Conservation (phyloP, 2,329 filamentous ascomycete genomes). For the Golovinomyces cichoracearum region DNA sequence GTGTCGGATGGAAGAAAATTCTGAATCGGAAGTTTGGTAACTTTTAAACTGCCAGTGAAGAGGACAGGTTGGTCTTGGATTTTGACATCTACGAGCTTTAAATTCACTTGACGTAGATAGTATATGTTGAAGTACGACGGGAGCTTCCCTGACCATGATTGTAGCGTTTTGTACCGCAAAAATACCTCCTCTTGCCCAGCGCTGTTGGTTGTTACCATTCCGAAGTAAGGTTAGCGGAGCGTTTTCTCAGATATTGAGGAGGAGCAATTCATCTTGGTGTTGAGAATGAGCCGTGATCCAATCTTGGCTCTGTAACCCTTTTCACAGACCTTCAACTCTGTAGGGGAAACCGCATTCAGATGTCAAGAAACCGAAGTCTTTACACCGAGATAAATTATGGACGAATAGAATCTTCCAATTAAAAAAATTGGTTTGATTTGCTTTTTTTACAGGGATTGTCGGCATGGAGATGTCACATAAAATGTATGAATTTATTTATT, state of each 20-base stretch:
- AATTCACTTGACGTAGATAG: too few relatives aligned
- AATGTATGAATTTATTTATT: too few relatives aligned
- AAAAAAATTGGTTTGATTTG: too few relatives aligned
- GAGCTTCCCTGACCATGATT: neutral
- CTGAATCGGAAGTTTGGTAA: neutral
- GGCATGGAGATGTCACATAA: too few relatives aligned
- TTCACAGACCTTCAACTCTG: neutral
- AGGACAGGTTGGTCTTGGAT: too few relatives aligned
- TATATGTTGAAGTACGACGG: neutral
- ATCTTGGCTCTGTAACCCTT: neutral
- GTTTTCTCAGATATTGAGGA: neutral
- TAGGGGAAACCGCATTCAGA: neutral
- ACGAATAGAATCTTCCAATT: too few relatives aligned
- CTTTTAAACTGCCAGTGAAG: neutral
- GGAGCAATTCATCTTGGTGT: neutral
- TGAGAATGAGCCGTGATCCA: neutral
- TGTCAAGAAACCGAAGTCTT: too few relatives aligned
- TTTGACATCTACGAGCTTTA: too few relatives aligned
- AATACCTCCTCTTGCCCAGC: neutral
- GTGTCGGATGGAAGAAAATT: neutral
- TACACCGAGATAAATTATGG: too few relatives aligned
- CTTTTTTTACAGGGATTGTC: too few relatives aligned
- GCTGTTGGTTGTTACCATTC: neutral
- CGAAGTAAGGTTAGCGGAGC: neutral
- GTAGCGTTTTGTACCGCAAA: neutral